These are phyloP conservation scores for Myrica gale DNA, from an alignment of 306 rosid species.

Conservation along the genomic window DNA sequence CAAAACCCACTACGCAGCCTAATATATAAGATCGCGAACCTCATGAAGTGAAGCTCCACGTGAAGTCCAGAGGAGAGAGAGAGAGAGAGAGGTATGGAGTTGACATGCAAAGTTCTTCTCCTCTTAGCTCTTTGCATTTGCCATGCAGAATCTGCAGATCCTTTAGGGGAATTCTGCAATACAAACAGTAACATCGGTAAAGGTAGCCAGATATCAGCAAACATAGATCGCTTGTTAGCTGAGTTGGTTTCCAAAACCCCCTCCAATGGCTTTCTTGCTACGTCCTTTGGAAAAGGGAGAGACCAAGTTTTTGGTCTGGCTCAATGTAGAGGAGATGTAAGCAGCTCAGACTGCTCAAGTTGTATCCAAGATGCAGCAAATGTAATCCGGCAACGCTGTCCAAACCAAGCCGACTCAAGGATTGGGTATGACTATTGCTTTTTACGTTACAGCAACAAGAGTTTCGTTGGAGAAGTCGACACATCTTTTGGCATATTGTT, in stretches of 20 bases:
- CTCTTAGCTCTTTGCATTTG: slow-evolving; percentile 37
- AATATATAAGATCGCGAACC: not conserved
- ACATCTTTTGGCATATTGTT: slow-evolving; percentile 54
- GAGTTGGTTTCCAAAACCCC: slow-evolving; percentile 44
- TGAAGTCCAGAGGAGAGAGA: slow-evolving; percentile 3
- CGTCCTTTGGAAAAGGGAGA: slow-evolving; percentile 36
- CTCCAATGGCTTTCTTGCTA: slow-evolving; percentile 38
- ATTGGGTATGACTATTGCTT: slow-evolving; percentile 73
- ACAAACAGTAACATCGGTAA: slow-evolving; percentile 29
- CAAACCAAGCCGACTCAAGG: slow-evolving; percentile 50
- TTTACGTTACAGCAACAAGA: slow-evolving; percentile 41
- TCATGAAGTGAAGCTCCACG: not conserved
- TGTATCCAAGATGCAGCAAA: slow-evolving; percentile 59
- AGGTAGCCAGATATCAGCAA: slow-evolving; percentile 41
- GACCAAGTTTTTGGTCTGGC: slow-evolving; percentile 57
- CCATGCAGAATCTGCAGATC: slow-evolving; percentile 43
- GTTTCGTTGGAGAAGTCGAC: slow-evolving; percentile 49
- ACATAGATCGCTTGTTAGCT: slow-evolving; percentile 45
- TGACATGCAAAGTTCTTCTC: slow-evolving; percentile 29
- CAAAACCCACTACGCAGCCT: slow-evolving; percentile 16
- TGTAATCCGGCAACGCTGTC: slow-evolving; percentile 47
- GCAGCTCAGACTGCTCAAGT: slow-evolving; percentile 47
- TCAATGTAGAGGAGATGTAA: slow-evolving; percentile 66
- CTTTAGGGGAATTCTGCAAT: slow-evolving; percentile 53
- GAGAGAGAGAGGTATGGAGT: slow-evolving; percentile 21